phyloP scores from a whole-genome alignment of 140 eudicot genomes.

The Anethum foeniculum region DNA sequence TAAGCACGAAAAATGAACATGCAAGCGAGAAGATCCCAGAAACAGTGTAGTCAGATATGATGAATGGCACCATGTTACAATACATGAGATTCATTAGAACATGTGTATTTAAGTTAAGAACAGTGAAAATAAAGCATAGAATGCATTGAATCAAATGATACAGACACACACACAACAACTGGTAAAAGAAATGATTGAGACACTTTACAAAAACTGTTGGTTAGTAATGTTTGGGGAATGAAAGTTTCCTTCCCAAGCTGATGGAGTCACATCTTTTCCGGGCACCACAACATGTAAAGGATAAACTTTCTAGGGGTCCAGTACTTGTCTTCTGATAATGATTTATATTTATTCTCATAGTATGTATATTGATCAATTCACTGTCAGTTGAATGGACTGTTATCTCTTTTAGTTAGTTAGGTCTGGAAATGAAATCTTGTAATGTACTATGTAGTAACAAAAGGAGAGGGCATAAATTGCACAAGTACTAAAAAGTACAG shows the following conservation, averaged over 20 bases:
- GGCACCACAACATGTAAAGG: constrained; percentile 6
- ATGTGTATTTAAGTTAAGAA: neutral
- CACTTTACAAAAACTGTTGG: constrained; percentile 4
- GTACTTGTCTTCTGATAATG: constrained; percentile 1
- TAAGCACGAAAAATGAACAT: no score
- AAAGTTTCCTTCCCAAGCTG: neutral
- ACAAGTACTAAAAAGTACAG: constrained; percentile 5
- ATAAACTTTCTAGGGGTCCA: neutral
- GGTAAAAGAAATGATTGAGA: neutral
- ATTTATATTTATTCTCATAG: neutral
- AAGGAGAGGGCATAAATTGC: neutral
- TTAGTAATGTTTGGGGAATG: neutral
- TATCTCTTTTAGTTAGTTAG: neutral
- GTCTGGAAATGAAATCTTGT: neutral
- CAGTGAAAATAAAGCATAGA: neutral
- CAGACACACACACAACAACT: neutral
- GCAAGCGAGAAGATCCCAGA: neutral
- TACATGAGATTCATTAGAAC: neutral
- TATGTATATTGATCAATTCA: neutral
- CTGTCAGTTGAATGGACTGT: neutral
- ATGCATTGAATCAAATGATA: neutral
- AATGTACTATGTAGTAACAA: neutral
- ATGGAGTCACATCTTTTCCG: constrained; percentile 1
- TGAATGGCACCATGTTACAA: neutral
- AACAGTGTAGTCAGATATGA: neutral